Base-by-base conservation (phyloP, 441 rosid genomes). In the Manihot esculenta region DNA sequence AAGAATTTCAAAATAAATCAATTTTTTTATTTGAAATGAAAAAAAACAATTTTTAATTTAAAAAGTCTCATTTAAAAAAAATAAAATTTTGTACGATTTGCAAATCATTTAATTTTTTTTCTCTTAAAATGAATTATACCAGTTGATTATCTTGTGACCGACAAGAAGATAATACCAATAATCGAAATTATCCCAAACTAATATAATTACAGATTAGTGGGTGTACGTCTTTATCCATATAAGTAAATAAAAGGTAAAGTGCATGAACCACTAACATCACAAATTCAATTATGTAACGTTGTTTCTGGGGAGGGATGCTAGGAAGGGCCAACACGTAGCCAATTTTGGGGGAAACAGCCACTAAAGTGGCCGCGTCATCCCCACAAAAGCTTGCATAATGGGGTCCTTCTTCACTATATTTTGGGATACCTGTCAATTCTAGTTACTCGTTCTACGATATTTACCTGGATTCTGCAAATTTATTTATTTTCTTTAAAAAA, bases 251-350 rank as follows among this genome's bases (percentile, higher is more conserved):
- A 55, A 54, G 17, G 13, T 4, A 0, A 24, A 54, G 71, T 38
- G 62, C 38, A 66, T 53, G 38, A 21, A 18, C 62, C 71, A 67
- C 61, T 55, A 23, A 51, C 10, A 35, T 33, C 11, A n/a, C 17
- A 60, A 33, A 3, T 62, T 62, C 18, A 26, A 38, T 4, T 9
- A 8, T 38, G 1, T 9, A 35, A 5, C 33, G 3, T 1, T 58
- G n/a, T 7, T 3, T 14, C n/a, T 7, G 55, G 55, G 4, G 2
- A 50, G 18, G 7, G 47, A 38, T 7, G 15, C 38, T 7, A 0
- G 17, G 11, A 35, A 10, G 6, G 45, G n/a, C n/a, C 14, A 24
- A 54, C 49, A 53, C 61, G 60, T 54, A 21, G 38, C 62, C 10
- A 1, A 15, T 54, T 24, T 51, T n/a, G n/a, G 24, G 30, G 14